Percentiles rank a stretch among this genome's conserved stretches.
Conservation (phyloP, 1,284 basidiomycete species). For the Cronartium quercuum region DNA sequence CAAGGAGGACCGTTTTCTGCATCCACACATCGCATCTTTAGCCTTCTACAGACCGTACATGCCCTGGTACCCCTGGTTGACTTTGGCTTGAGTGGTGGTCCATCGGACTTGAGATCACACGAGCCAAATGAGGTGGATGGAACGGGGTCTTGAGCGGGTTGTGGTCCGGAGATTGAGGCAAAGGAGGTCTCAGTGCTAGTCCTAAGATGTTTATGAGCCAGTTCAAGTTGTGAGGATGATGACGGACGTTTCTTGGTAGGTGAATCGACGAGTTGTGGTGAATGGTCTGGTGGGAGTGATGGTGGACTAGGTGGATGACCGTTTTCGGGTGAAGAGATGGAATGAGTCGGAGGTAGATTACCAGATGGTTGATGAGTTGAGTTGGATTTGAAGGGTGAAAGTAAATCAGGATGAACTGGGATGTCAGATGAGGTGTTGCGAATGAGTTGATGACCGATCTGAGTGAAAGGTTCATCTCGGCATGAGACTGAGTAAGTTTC, state of each 20-base stretch:
- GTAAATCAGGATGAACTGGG: slow-evolving; percentile 1
- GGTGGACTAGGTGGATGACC: neutral
- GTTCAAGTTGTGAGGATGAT: neutral
- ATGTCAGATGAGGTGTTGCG: neutral
- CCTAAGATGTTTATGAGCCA: neutral
- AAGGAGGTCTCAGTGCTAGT: neutral
- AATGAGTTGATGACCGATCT: no score
- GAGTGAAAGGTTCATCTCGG: no score
- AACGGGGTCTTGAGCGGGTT: neutral
- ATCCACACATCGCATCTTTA: slow-evolving; percentile 98
- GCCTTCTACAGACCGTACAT: slow-evolving; percentile 84
- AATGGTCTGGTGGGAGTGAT: neutral
- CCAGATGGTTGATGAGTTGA: no score
- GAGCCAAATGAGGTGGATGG: neutral
- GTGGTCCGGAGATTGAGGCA: neutral
- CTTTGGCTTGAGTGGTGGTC: slow-evolving; percentile 46
- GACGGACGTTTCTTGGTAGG: neutral
- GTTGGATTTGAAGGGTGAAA: neutral
- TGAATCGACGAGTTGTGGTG: neutral
- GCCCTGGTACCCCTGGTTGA: slow-evolving; percentile 58
- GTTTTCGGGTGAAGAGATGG: neutral
- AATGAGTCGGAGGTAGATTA: neutral
- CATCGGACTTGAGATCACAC: slow-evolving; percentile 1
- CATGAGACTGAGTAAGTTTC: no score
- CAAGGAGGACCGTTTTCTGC: slow-evolving; percentile 86